These are phyloP conservation scores for Paramecium tetraurelia DNA, from an alignment of 73 alveolate species.

Conservation along the genomic window DNA sequence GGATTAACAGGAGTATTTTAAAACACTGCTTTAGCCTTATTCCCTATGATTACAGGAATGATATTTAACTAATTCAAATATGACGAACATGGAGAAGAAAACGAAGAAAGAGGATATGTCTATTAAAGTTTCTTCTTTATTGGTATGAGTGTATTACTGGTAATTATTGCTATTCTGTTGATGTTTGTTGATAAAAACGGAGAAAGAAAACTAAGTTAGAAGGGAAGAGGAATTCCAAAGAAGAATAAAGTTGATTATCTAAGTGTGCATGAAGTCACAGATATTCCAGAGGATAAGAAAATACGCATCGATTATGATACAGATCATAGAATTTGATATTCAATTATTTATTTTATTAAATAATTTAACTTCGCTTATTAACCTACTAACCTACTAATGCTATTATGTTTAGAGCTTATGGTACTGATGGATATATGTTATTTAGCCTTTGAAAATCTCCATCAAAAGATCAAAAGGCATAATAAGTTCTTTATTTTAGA, in stretches of 20 bases:
- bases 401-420: too few species aligned
- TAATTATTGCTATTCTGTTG: neutral
- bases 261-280: conserved; percentile 24
- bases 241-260: neutral
- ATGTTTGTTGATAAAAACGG: conserved; percentile 46
- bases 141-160: conserved; percentile 18
- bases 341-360: neutral
- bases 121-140: conserved; percentile 29
- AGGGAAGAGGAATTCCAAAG: neutral
- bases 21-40: conserved; percentile 76
- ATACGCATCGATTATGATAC: neutral
- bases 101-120: conserved; percentile 26
- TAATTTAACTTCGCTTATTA: neutral
- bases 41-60: conserved; percentile 76
- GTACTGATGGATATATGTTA: too few species aligned
- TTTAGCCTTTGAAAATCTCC: too few species aligned
- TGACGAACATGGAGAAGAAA: conserved; percentile 31
- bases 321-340: neutral
- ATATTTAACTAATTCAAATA: neutral
- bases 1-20: conserved; percentile 76
- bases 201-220: neutral
- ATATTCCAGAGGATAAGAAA: neutral
- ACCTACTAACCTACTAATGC: too few species aligned
- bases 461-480: too few species aligned
- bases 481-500: too few species aligned